phyloP scores from a whole-genome alignment of 2,329 filamentous ascomycete genomes.

The Epichloe gansuensis region DNA sequence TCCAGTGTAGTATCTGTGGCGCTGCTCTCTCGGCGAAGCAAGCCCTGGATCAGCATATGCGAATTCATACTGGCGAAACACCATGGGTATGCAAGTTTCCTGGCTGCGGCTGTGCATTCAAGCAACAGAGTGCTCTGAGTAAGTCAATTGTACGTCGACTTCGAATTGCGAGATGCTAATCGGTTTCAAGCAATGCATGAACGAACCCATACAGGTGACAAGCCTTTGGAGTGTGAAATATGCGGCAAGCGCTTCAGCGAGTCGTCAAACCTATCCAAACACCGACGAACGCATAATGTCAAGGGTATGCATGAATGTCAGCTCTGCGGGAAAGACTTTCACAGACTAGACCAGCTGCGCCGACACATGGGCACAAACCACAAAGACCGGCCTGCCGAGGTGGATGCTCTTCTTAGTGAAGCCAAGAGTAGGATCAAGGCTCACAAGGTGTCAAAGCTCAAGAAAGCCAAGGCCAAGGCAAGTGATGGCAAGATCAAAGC shows the following conservation, averaged over 20 bases:
- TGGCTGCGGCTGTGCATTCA: constrained; percentile 45
- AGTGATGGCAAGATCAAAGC: neutral
- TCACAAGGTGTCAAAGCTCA: constrained; percentile 7
- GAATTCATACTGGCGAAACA: constrained; percentile 53
- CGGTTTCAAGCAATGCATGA: constrained; percentile 46
- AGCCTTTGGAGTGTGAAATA: constrained; percentile 44
- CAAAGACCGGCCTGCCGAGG: constrained; percentile 13
- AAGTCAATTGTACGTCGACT: constrained; percentile 16
- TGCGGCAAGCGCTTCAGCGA: constrained; percentile 50
- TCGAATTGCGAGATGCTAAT: constrained; percentile 8
- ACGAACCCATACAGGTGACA: constrained; percentile 52
- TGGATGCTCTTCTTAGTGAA: constrained; percentile 9
- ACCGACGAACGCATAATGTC: constrained; percentile 46
- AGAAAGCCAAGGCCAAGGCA: constrained; percentile 3
- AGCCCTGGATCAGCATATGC: constrained; percentile 52
- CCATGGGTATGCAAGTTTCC: constrained; percentile 42
- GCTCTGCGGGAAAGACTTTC: constrained; percentile 43
- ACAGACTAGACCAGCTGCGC: constrained; percentile 46
- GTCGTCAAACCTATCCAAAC: constrained; percentile 54
- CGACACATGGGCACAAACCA: constrained; percentile 33
- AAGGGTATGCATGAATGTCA: constrained; percentile 38
- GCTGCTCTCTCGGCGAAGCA: constrained; percentile 52
- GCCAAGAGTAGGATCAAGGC: constrained; percentile 7
- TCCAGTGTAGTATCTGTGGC: constrained; percentile 41
- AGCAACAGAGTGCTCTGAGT: constrained; percentile 56